phyloP scores from a whole-genome alignment of 768 basidiomycete species.

The Mycena alexandri region DNA sequence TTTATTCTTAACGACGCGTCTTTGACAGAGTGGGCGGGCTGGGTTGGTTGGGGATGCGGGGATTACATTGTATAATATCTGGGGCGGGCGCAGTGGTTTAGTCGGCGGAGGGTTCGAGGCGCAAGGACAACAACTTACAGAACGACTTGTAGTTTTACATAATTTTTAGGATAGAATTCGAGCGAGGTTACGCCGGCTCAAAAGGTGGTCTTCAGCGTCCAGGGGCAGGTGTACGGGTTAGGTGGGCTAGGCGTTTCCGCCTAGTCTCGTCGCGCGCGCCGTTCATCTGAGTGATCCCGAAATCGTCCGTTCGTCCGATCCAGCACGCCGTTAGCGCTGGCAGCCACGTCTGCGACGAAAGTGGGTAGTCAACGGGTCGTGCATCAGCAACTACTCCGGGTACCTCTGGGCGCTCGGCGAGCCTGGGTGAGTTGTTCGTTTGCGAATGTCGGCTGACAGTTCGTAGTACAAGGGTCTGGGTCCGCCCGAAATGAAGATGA shows the following conservation, averaged over 20 bases:
- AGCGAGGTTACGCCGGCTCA: constrained; percentile 6
- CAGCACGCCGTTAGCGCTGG: too few relatives aligned
- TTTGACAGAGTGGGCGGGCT: constrained; percentile 13
- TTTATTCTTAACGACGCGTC: constrained; percentile 30
- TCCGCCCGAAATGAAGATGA: too few relatives aligned
- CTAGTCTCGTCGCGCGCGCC: constrained; percentile 52
- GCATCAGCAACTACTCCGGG: neutral
- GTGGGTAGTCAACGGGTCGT: too few relatives aligned
- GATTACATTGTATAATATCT: constrained; percentile 9
- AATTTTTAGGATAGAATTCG: constrained; percentile 26
- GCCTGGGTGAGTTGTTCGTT: constrained; percentile 59
- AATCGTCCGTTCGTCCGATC: too few relatives aligned
- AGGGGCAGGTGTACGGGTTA: constrained; percentile 31
- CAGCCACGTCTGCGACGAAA: too few relatives aligned
- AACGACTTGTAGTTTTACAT: constrained; percentile 22
- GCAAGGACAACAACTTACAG: constrained; percentile 12
- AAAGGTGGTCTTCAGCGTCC: constrained; percentile 11
- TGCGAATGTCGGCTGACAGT: too few relatives aligned
- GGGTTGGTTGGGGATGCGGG: neutral
- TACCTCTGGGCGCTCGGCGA: constrained; percentile 3
- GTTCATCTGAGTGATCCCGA: too few relatives aligned
- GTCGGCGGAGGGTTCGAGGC: constrained; percentile 9
- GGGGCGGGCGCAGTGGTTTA: neutral
- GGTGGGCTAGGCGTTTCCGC: constrained; percentile 48
- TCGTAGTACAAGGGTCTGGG: too few relatives aligned